Conservation (phyloP, 202 grass and related monocot species). For the Elaeis oleifera region DNA sequence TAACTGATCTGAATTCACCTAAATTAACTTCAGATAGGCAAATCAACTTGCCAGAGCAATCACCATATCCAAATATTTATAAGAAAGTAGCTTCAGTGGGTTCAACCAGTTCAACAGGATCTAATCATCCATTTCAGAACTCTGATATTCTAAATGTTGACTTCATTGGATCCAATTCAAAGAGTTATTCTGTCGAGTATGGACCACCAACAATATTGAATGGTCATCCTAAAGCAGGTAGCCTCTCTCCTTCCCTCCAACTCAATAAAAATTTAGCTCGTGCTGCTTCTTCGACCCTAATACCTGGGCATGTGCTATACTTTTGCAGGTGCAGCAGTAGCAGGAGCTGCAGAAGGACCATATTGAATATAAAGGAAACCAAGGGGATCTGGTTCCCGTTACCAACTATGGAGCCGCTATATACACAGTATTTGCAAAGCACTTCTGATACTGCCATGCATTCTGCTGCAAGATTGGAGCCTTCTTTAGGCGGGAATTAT, state of each 20-base stretch:
- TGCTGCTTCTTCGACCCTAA: neutral
- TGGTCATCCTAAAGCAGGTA: neutral
- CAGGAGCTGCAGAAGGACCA: slow-evolving; percentile 1
- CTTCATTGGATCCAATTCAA: slow-evolving; percentile 1
- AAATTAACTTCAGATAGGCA: neutral
- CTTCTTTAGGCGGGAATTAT: slow-evolving; percentile 30
- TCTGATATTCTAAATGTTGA: neutral
- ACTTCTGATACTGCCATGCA: slow-evolving; percentile 16
- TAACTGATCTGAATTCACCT: neutral
- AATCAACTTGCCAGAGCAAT: slow-evolving; percentile 4
- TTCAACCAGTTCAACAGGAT: neutral
- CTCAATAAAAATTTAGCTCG: slow-evolving; percentile 3
- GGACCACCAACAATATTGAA: slow-evolving; percentile 1
- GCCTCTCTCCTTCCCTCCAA: neutral
- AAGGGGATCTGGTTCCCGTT: slow-evolving; percentile 6
- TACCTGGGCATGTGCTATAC: neutral
- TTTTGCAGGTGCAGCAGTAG: neutral
- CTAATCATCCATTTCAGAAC: neutral
- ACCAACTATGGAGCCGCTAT: neutral
- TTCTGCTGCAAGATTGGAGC: slow-evolving; percentile 20
- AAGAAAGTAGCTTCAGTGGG: neutral
- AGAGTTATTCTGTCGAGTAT: neutral
- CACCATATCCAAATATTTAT: neutral
- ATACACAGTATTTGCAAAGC: slow-evolving; percentile 6
- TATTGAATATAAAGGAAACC: slow-evolving; percentile 5